Conservation (phyloP, 768 basidiomycete species). For the Termitomyces sp. region DNA sequence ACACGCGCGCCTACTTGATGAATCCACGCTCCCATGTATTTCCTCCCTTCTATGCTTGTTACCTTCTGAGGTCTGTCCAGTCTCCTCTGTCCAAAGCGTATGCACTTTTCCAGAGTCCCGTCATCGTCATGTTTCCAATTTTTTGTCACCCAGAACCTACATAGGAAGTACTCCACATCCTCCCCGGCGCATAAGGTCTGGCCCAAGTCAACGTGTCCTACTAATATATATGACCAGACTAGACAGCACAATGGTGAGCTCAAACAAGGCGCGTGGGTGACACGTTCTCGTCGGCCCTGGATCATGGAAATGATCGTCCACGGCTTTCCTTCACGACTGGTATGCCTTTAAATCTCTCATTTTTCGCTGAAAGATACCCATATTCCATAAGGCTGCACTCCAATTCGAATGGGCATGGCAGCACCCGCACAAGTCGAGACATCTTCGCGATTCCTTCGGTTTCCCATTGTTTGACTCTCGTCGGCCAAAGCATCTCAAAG, state of each 20-base stretch:
- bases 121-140: background rate
- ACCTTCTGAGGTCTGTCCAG: conserved; percentile 66
- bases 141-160: conserved; percentile 47
- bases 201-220: background rate
- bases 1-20: background rate
- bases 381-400: conserved; percentile 45
- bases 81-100: conserved; percentile 43
- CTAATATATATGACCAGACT: background rate
- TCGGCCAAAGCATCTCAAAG: conserved; percentile 30
- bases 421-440: conserved; percentile 65
- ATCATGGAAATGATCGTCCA: conserved; percentile 83
- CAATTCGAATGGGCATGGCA: conserved; percentile 90
- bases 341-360: conserved; percentile 13
- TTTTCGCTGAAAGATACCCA: background rate
- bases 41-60: conserved; percentile 78
- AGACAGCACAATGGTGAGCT: conserved; percentile 84
- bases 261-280: conserved; percentile 65
- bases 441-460: conserved; percentile 44
- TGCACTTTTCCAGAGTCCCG: conserved; percentile 2
- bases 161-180: conserved; percentile 71
- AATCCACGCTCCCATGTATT: conserved; percentile 32
- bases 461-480: conserved; percentile 31
- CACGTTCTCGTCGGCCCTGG: conserved; percentile 60
- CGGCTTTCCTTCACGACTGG: conserved; percentile 72
- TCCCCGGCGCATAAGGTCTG: conserved; percentile 55